These are phyloP conservation scores for Acanthamoeba pearcei DNA, from an alignment of 208 protist genomes.

Conservation along the genomic window DNA sequence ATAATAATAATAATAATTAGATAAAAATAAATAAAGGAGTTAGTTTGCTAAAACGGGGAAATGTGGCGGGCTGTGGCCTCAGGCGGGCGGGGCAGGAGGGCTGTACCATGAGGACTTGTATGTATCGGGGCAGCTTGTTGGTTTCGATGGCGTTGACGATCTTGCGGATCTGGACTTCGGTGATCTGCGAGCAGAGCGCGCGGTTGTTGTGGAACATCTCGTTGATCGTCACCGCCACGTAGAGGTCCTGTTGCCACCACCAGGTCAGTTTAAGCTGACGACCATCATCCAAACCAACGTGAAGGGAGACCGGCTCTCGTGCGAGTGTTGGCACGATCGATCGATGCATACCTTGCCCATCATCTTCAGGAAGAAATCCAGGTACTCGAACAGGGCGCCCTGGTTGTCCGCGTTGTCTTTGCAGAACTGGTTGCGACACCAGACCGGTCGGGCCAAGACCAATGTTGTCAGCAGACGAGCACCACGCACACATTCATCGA, in stretches of 20 bases:
- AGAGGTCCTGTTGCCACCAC: neutral
- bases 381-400: conserved; percentile 51
- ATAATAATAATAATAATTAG: neutral
- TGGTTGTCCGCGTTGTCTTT: conserved; percentile 73
- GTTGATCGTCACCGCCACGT: conserved; percentile 65
- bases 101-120: conserved; percentile 46
- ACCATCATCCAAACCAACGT: too few species aligned
- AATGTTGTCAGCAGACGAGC: neutral
- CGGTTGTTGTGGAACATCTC: conserved; percentile 75
- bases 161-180: conserved; percentile 68
- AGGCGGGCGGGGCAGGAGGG: neutral
- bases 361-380: conserved; percentile 63
- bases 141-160: conserved; percentile 58
- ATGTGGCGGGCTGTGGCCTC: neutral
- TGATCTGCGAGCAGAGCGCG: conserved; percentile 57
- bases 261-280: too few species aligned
- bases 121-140: conserved; percentile 45
- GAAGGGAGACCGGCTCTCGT: too few species aligned
- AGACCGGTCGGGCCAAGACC: neutral
- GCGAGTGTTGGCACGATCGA: too few species aligned
- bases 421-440: conserved; percentile 17
- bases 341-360: conserved; percentile 39
- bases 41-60: neutral
- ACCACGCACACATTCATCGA: neutral
- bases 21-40: too few species aligned